Evolutionary conservation across 331 rosid species (phyloP).

Genomic region (Quercus tomentella): DNA sequence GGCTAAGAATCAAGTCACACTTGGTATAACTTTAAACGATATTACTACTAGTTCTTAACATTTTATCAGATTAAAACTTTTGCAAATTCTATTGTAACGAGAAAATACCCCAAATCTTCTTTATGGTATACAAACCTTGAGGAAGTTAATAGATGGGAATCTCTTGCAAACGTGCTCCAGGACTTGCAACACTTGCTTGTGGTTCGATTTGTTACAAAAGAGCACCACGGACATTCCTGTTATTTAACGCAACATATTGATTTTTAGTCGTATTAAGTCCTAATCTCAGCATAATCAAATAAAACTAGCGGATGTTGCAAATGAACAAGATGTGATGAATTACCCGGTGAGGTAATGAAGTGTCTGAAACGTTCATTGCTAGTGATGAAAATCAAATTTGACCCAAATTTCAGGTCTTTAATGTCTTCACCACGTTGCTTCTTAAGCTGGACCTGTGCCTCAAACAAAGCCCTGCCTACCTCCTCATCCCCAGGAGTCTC

Average conservation of each 20-base stretch:
- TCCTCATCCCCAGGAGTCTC: constrained; percentile 85
- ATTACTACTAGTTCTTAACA: no score
- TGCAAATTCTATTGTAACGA: background rate
- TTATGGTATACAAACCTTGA: constrained; percentile 52
- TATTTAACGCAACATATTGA: background rate
- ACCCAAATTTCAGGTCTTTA: constrained; percentile 67
- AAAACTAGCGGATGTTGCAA: background rate
- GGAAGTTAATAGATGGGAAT: constrained; percentile 83
- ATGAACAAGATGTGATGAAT: background rate
- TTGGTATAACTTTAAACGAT: no score
- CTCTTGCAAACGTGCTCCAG: constrained; percentile 69
- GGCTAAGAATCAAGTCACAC: no score
- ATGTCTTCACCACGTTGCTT: constrained; percentile 59
- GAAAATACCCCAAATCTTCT: no score
- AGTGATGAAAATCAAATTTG: constrained; percentile 58
- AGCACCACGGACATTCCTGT: constrained; percentile 89
- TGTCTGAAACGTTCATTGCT: constrained; percentile 77
- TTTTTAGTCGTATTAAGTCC: background rate
- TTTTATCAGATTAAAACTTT: no score
- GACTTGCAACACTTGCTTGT: constrained; percentile 42
- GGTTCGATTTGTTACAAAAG: constrained; percentile 57
- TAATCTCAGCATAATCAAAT: background rate
- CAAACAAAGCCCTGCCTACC: constrained; percentile 76
- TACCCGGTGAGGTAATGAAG: constrained; percentile 79
- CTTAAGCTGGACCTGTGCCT: constrained; percentile 68